A percentile compares a stretch with the other conserved stretches of the same genome.
Conservation (phyloP, 2,329 filamentous ascomycete species). For the Elsinoe fawcettii region DNA sequence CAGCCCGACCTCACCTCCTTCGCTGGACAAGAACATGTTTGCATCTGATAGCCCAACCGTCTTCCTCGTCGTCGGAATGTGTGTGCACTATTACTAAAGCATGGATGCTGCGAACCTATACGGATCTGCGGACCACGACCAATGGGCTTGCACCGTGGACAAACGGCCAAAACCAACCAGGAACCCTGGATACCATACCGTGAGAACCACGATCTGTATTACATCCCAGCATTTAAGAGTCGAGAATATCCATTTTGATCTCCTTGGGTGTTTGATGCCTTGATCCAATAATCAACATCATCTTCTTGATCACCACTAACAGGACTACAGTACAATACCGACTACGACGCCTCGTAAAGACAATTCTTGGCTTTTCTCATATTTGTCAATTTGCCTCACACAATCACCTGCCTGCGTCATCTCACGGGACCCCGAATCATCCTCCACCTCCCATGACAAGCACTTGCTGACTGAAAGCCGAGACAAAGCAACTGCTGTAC, state of each 20-base stretch:
- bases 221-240: background rate
- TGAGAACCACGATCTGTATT: slow-evolving; percentile 5
- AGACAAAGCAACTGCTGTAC: slow-evolving; percentile 11
- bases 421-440: background rate
- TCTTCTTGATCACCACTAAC: background rate
- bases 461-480: background rate
- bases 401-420: background rate
- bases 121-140: background rate
- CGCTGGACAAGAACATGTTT: background rate
- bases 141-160: background rate
- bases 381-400: slow-evolving; percentile 10
- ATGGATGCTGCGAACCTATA: background rate
- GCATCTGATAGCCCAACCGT: background rate
- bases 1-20: background rate
- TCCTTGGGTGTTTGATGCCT: too few relatives aligned
- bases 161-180: slow-evolving; percentile 11
- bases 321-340: background rate
- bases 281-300: too few relatives aligned
- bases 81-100: background rate
- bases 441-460: background rate
- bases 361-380: background rate
- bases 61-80: background rate
- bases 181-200: slow-evolving; percentile 11
- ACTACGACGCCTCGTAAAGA: background rate
- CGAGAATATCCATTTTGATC: background rate